These are phyloP conservation scores for Lentinula detonsa DNA, from an alignment of 768 basidiomycete genomes.

Conservation along the genomic window DNA sequence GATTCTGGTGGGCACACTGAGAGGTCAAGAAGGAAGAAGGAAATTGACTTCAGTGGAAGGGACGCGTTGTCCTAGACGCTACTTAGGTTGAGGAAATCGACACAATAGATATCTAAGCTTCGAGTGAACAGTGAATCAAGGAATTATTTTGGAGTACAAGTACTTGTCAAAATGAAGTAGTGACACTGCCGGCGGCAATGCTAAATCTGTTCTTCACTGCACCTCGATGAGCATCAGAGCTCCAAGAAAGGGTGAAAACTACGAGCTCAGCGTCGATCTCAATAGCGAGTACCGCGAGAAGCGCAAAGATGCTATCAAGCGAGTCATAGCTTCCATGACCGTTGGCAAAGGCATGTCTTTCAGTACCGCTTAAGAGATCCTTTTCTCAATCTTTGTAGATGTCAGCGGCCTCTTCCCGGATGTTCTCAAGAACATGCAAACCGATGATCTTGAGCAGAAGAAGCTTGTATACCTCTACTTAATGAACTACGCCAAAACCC, in stretches of 20 bases:
- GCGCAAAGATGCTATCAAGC: conserved; percentile 97
- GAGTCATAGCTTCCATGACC: conserved; percentile 97
- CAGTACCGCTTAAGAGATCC: not conserved
- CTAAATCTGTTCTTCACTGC: not conserved
- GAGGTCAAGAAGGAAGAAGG: too few species aligned
- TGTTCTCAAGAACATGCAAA: conserved; percentile 99
- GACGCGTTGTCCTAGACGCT: too few species aligned
- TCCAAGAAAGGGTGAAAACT: conserved; percentile 87
- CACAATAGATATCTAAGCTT: too few species aligned
- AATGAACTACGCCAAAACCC: conserved; percentile 99
- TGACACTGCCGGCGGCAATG: not conserved
- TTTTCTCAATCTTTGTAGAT: conserved; percentile 36
- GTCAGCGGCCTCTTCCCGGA: conserved; percentile 95
- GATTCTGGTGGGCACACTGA: too few species aligned
- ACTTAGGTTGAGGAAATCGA: too few species aligned
- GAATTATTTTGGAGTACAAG: too few species aligned
- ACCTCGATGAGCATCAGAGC: conserved; percentile 40
- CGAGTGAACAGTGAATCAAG: too few species aligned
- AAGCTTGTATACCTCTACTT: conserved; percentile 99
- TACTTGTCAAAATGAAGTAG: too few species aligned
- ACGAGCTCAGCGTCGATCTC: conserved; percentile 92
- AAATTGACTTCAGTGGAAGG: too few species aligned
- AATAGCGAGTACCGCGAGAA: conserved; percentile 96
- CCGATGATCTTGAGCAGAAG: conserved; percentile 98
- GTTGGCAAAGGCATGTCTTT: conserved; percentile 81